Conservation (phyloP, 352 stramenopile species). For the Globisporangium viniferum region DNA sequence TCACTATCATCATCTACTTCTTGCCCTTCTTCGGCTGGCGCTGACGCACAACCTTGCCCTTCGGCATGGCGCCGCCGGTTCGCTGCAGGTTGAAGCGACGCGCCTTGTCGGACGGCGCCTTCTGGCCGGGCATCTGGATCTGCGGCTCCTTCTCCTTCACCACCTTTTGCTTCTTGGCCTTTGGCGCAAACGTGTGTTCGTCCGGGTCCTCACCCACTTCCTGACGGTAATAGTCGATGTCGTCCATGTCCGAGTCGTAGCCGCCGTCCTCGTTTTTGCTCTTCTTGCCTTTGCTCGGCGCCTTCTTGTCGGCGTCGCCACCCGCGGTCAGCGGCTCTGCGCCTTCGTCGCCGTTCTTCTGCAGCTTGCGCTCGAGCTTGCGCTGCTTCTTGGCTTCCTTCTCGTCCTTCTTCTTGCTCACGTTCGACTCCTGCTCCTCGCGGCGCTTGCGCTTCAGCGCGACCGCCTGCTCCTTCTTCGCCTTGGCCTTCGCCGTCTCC, state of each 20-base stretch:
- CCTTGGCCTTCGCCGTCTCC: slow-evolving; percentile 77
- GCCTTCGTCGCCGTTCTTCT: slow-evolving; percentile 32
- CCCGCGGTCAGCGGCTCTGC: slow-evolving; percentile 14
- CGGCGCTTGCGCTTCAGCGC: slow-evolving; percentile 82
- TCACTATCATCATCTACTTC: background rate
- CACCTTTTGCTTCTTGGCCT: slow-evolving; percentile 50
- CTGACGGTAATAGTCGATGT: slow-evolving; percentile 81
- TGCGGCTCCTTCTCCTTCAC: slow-evolving; percentile 17
- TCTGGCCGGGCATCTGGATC: slow-evolving; percentile 54
- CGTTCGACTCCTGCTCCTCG: slow-evolving; percentile 88
- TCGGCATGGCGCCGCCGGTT: slow-evolving; percentile 27
- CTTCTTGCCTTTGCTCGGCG: slow-evolving; percentile 17
- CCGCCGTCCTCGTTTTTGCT: slow-evolving; percentile 23
- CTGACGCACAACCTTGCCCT: slow-evolving; percentile 60
- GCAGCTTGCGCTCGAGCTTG: slow-evolving; percentile 60
- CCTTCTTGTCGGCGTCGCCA: slow-evolving; percentile 41
- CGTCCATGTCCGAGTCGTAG: slow-evolving; percentile 66
- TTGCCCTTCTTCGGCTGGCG: slow-evolving; percentile 48
- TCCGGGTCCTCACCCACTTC: slow-evolving; percentile 81
- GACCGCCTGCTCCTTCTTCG: slow-evolving; percentile 62
- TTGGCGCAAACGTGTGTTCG: slow-evolving; percentile 72
- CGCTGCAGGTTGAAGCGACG: slow-evolving; percentile 44
- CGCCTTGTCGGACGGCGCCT: slow-evolving; percentile 66
- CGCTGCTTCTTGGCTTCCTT: slow-evolving; percentile 78
- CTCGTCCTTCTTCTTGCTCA: slow-evolving; percentile 83